Base-by-base conservation (phyloP, 225 moss, liverwort and hornwort genomes). In the Straminergon stramineum region DNA sequence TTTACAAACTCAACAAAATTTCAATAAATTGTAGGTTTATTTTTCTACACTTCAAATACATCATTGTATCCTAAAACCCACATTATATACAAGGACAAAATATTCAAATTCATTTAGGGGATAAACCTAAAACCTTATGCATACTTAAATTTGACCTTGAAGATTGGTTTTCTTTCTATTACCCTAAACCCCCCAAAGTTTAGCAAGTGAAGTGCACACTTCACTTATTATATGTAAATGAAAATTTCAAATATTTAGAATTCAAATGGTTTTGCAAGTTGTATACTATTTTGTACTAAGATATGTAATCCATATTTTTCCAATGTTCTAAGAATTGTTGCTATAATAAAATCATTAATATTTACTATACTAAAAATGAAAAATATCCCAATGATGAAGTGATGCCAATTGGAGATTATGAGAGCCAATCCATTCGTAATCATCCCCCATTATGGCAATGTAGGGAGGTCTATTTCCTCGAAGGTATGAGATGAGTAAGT, bases 381-480 rank as follows among this genome's bases (percentile, higher is more conserved):
- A 43, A 27, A 27, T 71, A 1, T 9, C 3, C 0, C 0, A 0
- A 8, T 43, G 9, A 71, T 71, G 15, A 43, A 16, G 6, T 3
- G 10, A 15, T 16, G 27, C 10, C 1, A 16, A 43, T 73, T 43
- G 10, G 3, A 1, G 3, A 43, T 28, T 28, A 28, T 48, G 10
- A 2, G 48, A 48, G 9, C 9, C 48, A 48, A 48, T 10, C 48
- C 9, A 48, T 48, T 48, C 48, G 9, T 48, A 10, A 48, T 48
- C 48, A 48, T 10, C 48, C 9, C 48, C 48, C 48, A 48, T 48
- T 48, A 48, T 48, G 48, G 48, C 9, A 48, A 10, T 48, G 9
- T 48, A 48, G 48, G 7, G 48, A 48, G 48, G 48, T 48, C 9
- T 48, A 48, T 48, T 48, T 48, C 48, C 48, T 48, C 10, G 48